Percentiles rank a stretch among this genome's conserved stretches.
Evolutionary conservation across 495 filamentous ascomycete genomes (phyloP).

Genomic region (Emericellopsis terricola): DNA sequence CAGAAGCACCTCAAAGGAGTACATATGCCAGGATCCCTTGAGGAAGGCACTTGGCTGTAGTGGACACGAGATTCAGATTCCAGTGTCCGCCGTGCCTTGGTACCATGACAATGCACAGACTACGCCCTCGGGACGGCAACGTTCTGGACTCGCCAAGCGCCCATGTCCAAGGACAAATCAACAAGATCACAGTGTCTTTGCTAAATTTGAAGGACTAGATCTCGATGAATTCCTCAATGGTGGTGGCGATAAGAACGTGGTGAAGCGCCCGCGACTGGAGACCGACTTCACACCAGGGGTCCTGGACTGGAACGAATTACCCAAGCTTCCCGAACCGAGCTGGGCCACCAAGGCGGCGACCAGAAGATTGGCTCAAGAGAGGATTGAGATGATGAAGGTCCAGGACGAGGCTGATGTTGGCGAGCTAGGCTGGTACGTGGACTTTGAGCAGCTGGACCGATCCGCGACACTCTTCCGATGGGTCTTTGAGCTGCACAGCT

Average conservation of each 20-base stretch:
- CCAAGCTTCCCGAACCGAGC: slow-evolving; percentile 40
- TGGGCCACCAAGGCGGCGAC: slow-evolving; percentile 37
- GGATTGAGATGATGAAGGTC: slow-evolving; percentile 22
- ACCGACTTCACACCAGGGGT: slow-evolving; percentile 53
- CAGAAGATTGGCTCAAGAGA: neutral
- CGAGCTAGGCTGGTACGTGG: slow-evolving; percentile 69
- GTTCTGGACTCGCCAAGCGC: no score
- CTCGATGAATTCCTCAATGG: no score
- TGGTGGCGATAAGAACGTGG: no score
- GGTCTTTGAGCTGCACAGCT: slow-evolving; percentile 83
- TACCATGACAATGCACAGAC: no score
- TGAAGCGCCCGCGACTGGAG: neutral
- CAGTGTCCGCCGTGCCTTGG: slow-evolving; percentile 11
- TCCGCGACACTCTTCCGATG: slow-evolving; percentile 77
- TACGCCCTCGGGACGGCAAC: no score
- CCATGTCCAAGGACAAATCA: no score
- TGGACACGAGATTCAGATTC: slow-evolving; percentile 5
- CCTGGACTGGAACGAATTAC: slow-evolving; percentile 36
- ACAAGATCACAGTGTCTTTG: neutral
- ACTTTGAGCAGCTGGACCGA: slow-evolving; percentile 29
- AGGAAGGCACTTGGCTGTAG: slow-evolving; percentile 1
- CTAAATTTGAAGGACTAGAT: no score
- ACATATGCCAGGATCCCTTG: slow-evolving; percentile 8
- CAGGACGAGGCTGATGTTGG: slow-evolving; percentile 36
- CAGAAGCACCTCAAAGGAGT: slow-evolving; percentile 4